phyloP scores from a whole-genome alignment of 2,329 filamentous ascomycete genomes.

The Neofusicoccum kwambonambiense region DNA sequence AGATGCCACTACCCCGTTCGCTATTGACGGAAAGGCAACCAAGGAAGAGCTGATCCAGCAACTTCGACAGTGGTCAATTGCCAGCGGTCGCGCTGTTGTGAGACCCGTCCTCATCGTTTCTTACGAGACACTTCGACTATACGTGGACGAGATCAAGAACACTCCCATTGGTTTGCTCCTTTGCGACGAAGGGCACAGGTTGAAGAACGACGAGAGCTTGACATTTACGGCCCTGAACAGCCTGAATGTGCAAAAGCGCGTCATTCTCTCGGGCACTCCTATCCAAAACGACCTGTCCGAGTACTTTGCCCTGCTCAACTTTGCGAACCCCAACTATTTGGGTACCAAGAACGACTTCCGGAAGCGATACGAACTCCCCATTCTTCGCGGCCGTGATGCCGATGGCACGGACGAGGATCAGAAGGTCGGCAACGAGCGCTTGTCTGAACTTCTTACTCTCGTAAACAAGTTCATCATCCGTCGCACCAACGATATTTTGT shows the following conservation, averaged over 20 bases:
- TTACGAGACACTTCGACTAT: conserved; percentile 90
- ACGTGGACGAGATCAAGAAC: conserved; percentile 85
- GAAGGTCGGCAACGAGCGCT: conserved; percentile 77
- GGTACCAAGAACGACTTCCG: conserved; percentile 88
- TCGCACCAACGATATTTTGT: conserved; percentile 94
- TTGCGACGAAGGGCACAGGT: conserved; percentile 92
- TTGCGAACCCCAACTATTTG: conserved; percentile 90
- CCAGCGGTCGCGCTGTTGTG: conserved; percentile 83
- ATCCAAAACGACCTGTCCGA: conserved; percentile 99
- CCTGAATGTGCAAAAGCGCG: conserved; percentile 83
- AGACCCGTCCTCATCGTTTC: conserved; percentile 95
- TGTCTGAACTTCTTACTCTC: conserved; percentile 74
- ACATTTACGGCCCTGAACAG: conserved; percentile 90
- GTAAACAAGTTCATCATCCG: conserved; percentile 99
- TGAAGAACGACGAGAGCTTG: conserved; percentile 96
- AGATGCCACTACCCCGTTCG: conserved; percentile 88
- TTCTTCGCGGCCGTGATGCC: conserved; percentile 86
- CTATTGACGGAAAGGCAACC: conserved; percentile 92
- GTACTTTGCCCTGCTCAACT: conserved; percentile 93
- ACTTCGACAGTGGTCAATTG: conserved; percentile 90
- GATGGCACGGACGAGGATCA: conserved; percentile 81
- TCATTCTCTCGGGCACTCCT: conserved; percentile 93
- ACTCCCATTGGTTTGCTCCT: conserved; percentile 89
- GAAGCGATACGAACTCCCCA: conserved; percentile 90
- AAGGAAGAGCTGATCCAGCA: conserved; percentile 92